Evolutionary conservation across 2,329 filamentous ascomycete species (phyloP).

Genomic region (Colletotrichum truncatum): DNA sequence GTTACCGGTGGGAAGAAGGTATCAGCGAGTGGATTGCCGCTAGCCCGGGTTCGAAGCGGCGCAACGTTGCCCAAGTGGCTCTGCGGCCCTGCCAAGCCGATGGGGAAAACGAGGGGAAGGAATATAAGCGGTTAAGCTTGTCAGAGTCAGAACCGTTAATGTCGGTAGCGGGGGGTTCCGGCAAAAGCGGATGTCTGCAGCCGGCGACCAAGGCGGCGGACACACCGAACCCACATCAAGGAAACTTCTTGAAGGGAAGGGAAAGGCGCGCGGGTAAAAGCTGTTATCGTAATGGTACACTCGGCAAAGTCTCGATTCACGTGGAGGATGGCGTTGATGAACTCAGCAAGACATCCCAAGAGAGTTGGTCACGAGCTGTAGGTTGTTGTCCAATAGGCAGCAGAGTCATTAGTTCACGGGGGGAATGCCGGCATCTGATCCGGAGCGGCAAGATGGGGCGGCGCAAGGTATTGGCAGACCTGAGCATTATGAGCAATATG

Average conservation of each 20-base stretch:
- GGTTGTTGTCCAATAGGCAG: not conserved
- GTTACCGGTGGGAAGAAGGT: constrained; percentile 51
- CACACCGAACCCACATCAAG: no score
- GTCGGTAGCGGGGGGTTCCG: not conserved
- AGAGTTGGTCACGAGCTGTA: not conserved
- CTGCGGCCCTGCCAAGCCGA: not conserved
- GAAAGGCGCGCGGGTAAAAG: not conserved
- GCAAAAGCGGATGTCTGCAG: not conserved
- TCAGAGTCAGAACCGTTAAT: not conserved
- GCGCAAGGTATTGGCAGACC: not conserved
- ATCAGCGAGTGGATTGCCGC: constrained; percentile 50
- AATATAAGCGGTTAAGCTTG: not conserved
- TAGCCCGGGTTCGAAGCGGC: constrained; percentile 10
- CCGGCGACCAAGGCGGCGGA: not conserved
- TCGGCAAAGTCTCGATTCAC: not conserved
- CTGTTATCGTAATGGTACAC: not conserved
- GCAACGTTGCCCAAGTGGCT: not conserved
- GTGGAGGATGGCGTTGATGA: constrained; percentile 8
- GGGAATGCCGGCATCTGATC: not conserved
- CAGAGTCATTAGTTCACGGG: not conserved
- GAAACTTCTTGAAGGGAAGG: no score
- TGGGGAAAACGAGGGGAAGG: not conserved
- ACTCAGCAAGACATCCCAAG: not conserved
- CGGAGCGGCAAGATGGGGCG: constrained; percentile 6
- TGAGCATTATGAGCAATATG: not conserved